A percentile compares a stretch with the other conserved stretches of the same genome.
Conservation (phyloP, 345 rosid genomes). For the Turritis glabra region DNA sequence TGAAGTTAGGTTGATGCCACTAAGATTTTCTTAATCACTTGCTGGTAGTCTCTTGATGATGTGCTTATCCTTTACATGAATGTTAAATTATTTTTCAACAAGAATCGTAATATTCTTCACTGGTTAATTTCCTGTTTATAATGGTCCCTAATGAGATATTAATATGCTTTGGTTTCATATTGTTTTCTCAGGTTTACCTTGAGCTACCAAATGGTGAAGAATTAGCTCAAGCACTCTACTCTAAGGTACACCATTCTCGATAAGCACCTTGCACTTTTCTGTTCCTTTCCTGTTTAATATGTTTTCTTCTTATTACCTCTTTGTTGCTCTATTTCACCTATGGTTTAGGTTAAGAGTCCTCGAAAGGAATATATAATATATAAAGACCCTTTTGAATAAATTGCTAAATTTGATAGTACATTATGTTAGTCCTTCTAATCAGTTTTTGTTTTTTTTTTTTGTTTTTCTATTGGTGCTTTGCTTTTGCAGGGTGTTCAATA, state of each 20-base stretch:
- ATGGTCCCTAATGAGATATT: background rate
- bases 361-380: background rate
- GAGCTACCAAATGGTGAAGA: slow-evolving; percentile 81
- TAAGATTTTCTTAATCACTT: background rate
- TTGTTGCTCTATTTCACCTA: slow-evolving; percentile 5
- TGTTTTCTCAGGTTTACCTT: slow-evolving; percentile 68
- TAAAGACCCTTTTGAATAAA: slow-evolving; percentile 1
- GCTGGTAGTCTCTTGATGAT: background rate
- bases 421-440: background rate
- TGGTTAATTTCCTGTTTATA: slow-evolving; percentile 4
- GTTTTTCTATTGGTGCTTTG: background rate
- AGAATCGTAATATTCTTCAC: background rate
- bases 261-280: slow-evolving; percentile 6
- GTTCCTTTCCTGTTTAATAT: background rate
- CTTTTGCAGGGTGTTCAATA: slow-evolving; percentile 78
- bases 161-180: slow-evolving; percentile 10
- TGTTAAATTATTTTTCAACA: background rate
- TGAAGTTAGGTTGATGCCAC: background rate
- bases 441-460: background rate
- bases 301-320: background rate
- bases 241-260: slow-evolving; percentile 51
- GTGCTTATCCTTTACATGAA: background rate
- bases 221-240: slow-evolving; percentile 82
- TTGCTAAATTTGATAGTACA: slow-evolving; percentile 13
- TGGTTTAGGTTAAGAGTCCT: background rate